These are phyloP conservation scores for Capsella rubella DNA, from an alignment of 441 rosid genomes.

Conservation along the genomic window DNA sequence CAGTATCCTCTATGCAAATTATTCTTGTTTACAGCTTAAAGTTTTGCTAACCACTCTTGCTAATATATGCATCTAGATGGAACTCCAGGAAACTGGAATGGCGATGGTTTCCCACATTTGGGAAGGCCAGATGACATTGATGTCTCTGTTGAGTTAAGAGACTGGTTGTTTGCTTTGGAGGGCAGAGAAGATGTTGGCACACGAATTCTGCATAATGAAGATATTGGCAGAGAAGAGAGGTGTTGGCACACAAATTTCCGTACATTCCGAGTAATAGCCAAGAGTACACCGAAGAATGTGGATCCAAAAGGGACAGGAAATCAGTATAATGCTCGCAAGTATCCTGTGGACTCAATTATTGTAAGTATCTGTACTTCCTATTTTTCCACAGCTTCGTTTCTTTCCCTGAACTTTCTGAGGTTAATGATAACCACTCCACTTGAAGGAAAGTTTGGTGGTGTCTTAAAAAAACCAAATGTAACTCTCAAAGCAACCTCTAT, in stretches of 20 bases:
- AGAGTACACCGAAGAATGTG: conserved; percentile 56
- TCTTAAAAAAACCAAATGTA: background rate
- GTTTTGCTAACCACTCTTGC: conserved; percentile 34
- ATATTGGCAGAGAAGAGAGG: conserved; percentile 74
- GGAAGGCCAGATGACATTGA: conserved; percentile 89
- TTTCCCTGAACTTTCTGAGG: conserved; percentile 18
- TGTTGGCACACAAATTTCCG: conserved; percentile 93
- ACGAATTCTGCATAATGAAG: conserved; percentile 34
- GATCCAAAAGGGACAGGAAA: conserved; percentile 52
- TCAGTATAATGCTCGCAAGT: conserved; percentile 46
- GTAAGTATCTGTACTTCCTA: conserved; percentile 55
- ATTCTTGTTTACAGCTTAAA: conserved; percentile 26
- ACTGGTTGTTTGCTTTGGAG: conserved; percentile 98
- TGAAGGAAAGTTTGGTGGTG: conserved; percentile 17
- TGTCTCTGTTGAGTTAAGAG: conserved; percentile 75
- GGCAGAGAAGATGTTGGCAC: conserved; percentile 69
- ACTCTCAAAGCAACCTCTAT: conserved; percentile 24
- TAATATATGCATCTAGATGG: conserved; percentile 49
- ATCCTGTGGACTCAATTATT: conserved; percentile 76
- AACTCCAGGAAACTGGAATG: conserved; percentile 55
- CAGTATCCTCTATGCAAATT: conserved; percentile 10
- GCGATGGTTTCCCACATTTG: conserved; percentile 59
- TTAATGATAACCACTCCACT: conserved; percentile 20
- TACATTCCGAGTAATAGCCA: conserved; percentile 70
- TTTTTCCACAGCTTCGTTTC: background rate